Evolutionary conservation across 768 basidiomycete species (phyloP).

Genomic region (Hebeloma cylindrosporum): DNA sequence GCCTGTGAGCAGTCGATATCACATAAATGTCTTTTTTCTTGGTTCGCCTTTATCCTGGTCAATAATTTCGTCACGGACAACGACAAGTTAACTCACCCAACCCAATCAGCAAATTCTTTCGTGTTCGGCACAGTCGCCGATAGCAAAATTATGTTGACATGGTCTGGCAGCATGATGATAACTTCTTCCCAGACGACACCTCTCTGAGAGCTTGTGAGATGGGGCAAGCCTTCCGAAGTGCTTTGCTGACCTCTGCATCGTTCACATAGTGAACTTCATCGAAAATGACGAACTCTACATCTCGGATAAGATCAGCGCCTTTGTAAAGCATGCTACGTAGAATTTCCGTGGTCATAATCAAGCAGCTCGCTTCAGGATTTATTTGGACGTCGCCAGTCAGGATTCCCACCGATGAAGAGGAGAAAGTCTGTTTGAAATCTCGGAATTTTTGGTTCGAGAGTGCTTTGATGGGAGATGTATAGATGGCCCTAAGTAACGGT

Average conservation of each 20-base stretch:
- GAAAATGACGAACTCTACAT: conserved; percentile 99
- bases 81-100: conserved; percentile 65
- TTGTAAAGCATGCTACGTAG: conserved; percentile 98
- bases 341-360: conserved; percentile 99
- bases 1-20: conserved; percentile 93
- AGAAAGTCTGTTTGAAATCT: conserved; percentile 97
- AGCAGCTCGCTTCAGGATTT: conserved; percentile 94
- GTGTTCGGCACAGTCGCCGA: conserved; percentile 99
- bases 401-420: conserved; percentile 88
- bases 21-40: conserved; percentile 99
- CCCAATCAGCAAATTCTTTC: conserved; percentile 98
- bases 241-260: conserved; percentile 80
- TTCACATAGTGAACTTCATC: conserved; percentile 99
- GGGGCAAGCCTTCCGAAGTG: conserved; percentile 1
- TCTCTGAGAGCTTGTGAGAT: conserved; percentile 49
- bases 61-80: conserved; percentile 1
- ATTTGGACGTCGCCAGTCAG: conserved; percentile 99
- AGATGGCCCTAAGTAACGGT: conserved; percentile 75
- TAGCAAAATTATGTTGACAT: conserved; percentile 95
- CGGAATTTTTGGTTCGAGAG: conserved; percentile 98
- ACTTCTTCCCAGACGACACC: conserved; percentile 99
- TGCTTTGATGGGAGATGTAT: conserved; percentile 98
- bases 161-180: conserved; percentile 99
- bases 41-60: conserved; percentile 68
- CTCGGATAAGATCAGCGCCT: conserved; percentile 96